Percentiles rank a stretch among this genome's conserved stretches.
phyloP scores from a whole-genome alignment of 805 yeast species.

The Candida khao-thaluensis region DNA sequence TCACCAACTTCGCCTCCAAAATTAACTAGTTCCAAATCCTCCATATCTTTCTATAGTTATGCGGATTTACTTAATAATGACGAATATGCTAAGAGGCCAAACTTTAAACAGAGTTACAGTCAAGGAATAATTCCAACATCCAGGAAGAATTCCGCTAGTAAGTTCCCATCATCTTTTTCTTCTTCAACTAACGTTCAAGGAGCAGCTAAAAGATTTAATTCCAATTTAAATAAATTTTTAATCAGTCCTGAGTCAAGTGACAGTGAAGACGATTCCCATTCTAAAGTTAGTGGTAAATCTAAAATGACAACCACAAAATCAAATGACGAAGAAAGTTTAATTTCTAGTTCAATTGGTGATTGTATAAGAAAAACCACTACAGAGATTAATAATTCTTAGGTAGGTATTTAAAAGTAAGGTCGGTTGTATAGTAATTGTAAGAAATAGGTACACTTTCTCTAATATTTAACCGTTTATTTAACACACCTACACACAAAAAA shows the following conservation, averaged over 20 bases:
- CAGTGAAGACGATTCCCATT: slow-evolving; percentile 18
- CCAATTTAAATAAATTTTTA: slow-evolving; percentile 20
- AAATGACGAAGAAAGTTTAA: slow-evolving; percentile 36
- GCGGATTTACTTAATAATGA: slow-evolving; percentile 77
- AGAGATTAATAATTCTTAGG: slow-evolving; percentile 26
- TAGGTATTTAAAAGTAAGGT: slow-evolving; percentile 5
- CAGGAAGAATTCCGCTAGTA: slow-evolving; percentile 14
- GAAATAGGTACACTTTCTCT: slow-evolving; percentile 1
- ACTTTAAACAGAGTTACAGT: slow-evolving; percentile 38
- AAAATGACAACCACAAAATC: slow-evolving; percentile 11
- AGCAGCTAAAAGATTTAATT: slow-evolving; percentile 11
- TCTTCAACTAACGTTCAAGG: slow-evolving; percentile 7
- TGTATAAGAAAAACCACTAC: slow-evolving; percentile 40
- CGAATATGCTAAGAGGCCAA: slow-evolving; percentile 64
- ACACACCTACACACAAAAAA: too few relatives aligned
- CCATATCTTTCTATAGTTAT: slow-evolving; percentile 63
- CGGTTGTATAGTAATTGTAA: slow-evolving; percentile 8
- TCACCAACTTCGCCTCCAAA: slow-evolving; percentile 43
- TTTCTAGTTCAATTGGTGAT: slow-evolving; percentile 39
- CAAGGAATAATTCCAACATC: slow-evolving; percentile 33
- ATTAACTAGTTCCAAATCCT: slow-evolving; percentile 34
- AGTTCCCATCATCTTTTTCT: neutral
- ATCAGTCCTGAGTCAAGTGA: slow-evolving; percentile 30
- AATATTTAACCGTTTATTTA: too few relatives aligned
- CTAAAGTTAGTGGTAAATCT: slow-evolving; percentile 11